Conservation (phyloP, 345 rosid genomes). For the Cardamine occulta region DNA sequence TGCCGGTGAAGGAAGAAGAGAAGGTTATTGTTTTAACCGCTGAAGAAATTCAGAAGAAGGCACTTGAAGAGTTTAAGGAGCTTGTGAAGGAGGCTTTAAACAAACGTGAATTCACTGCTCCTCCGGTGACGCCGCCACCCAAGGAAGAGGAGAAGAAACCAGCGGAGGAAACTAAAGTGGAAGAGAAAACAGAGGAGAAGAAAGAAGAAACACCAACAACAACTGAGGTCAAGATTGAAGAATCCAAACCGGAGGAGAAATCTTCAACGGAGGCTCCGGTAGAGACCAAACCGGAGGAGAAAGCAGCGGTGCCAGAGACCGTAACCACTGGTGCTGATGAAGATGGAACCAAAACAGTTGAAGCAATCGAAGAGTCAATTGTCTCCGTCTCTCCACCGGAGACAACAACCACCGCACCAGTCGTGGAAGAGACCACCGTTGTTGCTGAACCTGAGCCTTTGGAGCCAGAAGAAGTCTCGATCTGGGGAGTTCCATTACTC, state of each 20-base stretch:
- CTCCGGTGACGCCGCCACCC: conserved; percentile 34
- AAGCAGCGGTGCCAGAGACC: not conserved
- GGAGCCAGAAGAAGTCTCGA: conserved; percentile 60
- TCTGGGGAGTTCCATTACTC: conserved; percentile 83
- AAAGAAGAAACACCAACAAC: not conserved
- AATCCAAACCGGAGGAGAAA: conserved; percentile 36
- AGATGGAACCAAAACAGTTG: conserved; percentile 83
- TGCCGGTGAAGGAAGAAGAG: conserved; percentile 35
- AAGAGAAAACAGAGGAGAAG: conserved; percentile 40
- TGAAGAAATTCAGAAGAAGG: conserved; percentile 60
- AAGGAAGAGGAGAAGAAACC: conserved; percentile 46
- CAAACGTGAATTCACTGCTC: conserved; percentile 56
- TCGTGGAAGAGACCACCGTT: conserved; percentile 37
- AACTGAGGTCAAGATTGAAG: conserved; percentile 17
- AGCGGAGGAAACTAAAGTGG: conserved; percentile 33
- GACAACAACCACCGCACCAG: conserved; percentile 31
- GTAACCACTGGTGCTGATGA: conserved; percentile 51
- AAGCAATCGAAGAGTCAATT: conserved; percentile 84
- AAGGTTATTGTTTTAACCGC: conserved; percentile 50
- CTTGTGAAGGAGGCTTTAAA: conserved; percentile 64
- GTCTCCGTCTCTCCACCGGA: conserved; percentile 53
- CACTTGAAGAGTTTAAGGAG: conserved; percentile 61
- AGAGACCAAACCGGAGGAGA: conserved; percentile 35
- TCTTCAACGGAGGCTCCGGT: not conserved
- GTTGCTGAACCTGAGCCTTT: conserved; percentile 45